Evolutionary conservation across 805 yeast genomes (phyloP), one percentile per base, ranked within the genome.

Genomic region (Saturnispora mendoncae): DNA sequence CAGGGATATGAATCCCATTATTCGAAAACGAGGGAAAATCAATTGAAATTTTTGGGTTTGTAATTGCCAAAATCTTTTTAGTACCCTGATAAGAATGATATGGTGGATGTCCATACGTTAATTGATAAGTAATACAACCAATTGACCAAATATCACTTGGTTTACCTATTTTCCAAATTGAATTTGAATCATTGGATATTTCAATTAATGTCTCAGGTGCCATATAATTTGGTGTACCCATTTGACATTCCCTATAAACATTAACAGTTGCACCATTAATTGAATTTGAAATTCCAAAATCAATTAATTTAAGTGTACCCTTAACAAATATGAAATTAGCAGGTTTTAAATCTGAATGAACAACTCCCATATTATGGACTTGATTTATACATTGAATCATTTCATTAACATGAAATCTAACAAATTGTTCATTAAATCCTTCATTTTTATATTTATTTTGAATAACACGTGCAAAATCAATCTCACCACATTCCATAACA

Each of bases 121-220:
- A 86, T 59, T 92, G 97, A 61, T 87, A 90, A 1, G 92, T 67
- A 3, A 92, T 90, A 58, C 97, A 87, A 0, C 98, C 98, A 62
- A 95, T 84, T 17, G 97, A 87, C 98, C 98, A 92, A 13, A 92
- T 79, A 63, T 92, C 98, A 2, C 97, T 83, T 0, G 97, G 95
- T 52, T 80, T 81, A 1, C 97, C 97, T 9, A 88, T 94, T 58
- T 76, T 84, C 90, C 80, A 64, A 28, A 75, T 62, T 54, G 46
- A 35, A 21, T 45, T 48, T 33, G 45, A 40, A 19, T 49, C 54
- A 17, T 55, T 19, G 14, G 55, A 52, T 10, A 56, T 75, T 58
- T 82, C 94, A 34, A 81, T 69, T 45, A 90, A 64, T 0, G 97
- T 84, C 60, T 90, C 98, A 0, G 98, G 98, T 0, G 98, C 96